phyloP scores from a whole-genome alignment of 805 yeast species.

The Metschnikowia rubicola region DNA sequence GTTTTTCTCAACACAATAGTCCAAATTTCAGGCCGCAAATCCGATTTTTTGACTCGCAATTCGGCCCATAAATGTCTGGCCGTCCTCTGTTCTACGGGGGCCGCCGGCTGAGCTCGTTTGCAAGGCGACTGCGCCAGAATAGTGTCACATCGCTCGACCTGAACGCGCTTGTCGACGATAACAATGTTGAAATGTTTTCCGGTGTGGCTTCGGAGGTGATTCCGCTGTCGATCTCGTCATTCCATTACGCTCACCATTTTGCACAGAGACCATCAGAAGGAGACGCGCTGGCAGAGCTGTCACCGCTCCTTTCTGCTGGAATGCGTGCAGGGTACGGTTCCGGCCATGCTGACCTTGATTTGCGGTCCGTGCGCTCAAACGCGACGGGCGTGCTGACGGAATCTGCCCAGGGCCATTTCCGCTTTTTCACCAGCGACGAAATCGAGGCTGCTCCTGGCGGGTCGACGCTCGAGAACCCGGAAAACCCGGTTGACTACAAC shows the following conservation, averaged over 20 bases:
- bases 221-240: conserved; percentile 74
- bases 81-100: conserved; percentile 17
- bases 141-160: conserved; percentile 35
- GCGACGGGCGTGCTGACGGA: conserved; percentile 37
- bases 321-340: conserved; percentile 6
- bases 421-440: conserved; percentile 79
- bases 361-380: conserved; percentile 33
- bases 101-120: conserved; percentile 26
- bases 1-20: too few relatives aligned
- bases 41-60: too few relatives aligned
- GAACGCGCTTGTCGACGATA: conserved; percentile 45
- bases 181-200: conserved; percentile 66
- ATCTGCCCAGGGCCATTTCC: conserved; percentile 46
- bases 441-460: conserved; percentile 86
- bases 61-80: not conserved
- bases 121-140: conserved; percentile 27
- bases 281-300: conserved; percentile 25
- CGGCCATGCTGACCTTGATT: conserved; percentile 25
- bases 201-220: conserved; percentile 76
- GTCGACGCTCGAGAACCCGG: conserved; percentile 63
- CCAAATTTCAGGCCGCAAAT: too few relatives aligned
- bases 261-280: conserved; percentile 20
- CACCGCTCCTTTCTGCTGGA: conserved; percentile 32
- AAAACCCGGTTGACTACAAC: conserved; percentile 62
- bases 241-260: conserved; percentile 66